These are phyloP conservation scores for Ophiocordyceps australis DNA, from an alignment of 2,329 filamentous ascomycete species.

Conservation along the genomic window DNA sequence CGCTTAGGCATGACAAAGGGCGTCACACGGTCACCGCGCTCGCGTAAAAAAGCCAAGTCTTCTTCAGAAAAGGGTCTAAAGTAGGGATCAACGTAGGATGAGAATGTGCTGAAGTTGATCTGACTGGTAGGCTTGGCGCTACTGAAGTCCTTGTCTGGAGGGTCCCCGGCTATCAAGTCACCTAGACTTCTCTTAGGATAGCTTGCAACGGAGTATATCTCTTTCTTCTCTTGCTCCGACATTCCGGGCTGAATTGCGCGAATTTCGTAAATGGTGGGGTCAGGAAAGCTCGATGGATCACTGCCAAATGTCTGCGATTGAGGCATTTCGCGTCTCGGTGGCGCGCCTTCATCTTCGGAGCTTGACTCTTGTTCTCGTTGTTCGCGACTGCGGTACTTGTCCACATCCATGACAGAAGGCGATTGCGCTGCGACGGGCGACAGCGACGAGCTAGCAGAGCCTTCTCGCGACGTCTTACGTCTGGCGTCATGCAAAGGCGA, in stretches of 20 bases:
- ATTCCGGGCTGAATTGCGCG: constrained; percentile 55
- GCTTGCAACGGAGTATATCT: constrained; percentile 71
- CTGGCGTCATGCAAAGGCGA: constrained; percentile 35
- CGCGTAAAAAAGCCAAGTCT: constrained; percentile 80
- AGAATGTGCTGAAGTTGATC: constrained; percentile 84
- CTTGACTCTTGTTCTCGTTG: constrained; percentile 26
- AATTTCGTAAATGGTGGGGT: constrained; percentile 92
- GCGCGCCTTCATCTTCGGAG: constrained; percentile 40
- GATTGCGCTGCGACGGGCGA: constrained; percentile 34
- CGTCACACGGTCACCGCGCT: constrained; percentile 66
- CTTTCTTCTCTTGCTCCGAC: constrained; percentile 68
- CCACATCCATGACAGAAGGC: constrained; percentile 38
- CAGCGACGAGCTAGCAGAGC: constrained; percentile 40
- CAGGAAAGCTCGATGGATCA: constrained; percentile 76
- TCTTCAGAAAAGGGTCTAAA: constrained; percentile 83
- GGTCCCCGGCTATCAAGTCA: constrained; percentile 72
- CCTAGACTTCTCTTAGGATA: constrained; percentile 70
- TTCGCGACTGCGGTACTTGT: constrained; percentile 28
- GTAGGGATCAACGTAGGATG: constrained; percentile 81
- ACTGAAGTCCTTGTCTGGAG: constrained; percentile 90
- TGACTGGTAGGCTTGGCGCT: constrained; percentile 86
- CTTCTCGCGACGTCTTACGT: constrained; percentile 31
- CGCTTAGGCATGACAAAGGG: constrained; percentile 78
- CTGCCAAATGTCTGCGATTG: constrained; percentile 82
- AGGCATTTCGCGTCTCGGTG: constrained; percentile 45